phyloP scores from a whole-genome alignment of 805 yeast species.

The Saccharomycopsis microspora region DNA sequence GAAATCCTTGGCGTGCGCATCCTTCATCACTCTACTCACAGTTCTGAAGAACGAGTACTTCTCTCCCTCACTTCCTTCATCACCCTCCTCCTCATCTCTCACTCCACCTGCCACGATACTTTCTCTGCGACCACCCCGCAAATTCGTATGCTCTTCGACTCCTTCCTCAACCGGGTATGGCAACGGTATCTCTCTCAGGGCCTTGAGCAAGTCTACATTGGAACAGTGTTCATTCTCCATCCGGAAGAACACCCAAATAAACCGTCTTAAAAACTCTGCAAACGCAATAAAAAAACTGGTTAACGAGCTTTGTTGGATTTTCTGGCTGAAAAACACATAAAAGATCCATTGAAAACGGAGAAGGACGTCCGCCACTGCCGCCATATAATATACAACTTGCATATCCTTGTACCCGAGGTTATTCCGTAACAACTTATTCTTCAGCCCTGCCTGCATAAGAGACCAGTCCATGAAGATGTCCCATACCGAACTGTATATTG shows the following conservation, averaged over 20 bases:
- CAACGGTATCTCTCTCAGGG: conserved; percentile 75
- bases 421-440: conserved; percentile 52
- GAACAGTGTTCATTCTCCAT: conserved; percentile 95
- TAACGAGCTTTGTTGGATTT: conserved; percentile 79
- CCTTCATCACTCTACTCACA: conserved; percentile 46
- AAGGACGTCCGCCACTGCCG: conserved; percentile 62
- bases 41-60: conserved; percentile 25
- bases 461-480: conserved; percentile 97
- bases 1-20: conserved; percentile 80
- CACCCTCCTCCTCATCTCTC: background rate
- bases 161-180: conserved; percentile 50
- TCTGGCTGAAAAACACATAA: conserved; percentile 65
- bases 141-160: background rate
- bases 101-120: background rate
- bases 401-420: conserved; percentile 54
- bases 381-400: conserved; percentile 51
- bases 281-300: conserved; percentile 76
- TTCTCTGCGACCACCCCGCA: background rate
- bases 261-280: conserved; percentile 74
- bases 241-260: conserved; percentile 84
- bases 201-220: conserved; percentile 75
- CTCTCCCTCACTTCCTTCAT: background rate
- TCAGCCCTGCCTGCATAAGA: conserved; percentile 53
- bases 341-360: conserved; percentile 88
- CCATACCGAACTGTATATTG: conserved; percentile 66